Base-by-base conservation (phyloP, 1,284 basidiomycete genomes). In the Stereum hirsutum region DNA sequence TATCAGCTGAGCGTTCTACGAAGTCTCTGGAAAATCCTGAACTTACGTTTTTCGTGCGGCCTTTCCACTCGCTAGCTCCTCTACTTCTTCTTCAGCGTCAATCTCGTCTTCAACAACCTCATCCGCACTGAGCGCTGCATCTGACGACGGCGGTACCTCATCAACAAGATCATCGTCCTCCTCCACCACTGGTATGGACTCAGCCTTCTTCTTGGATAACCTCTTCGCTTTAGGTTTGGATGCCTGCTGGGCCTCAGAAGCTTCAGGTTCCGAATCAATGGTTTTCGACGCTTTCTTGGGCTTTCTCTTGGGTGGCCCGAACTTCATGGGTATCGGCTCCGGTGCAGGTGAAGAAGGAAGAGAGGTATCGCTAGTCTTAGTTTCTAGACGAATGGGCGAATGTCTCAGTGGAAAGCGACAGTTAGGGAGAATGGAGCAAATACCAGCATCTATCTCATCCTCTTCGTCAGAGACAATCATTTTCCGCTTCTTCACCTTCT, bases 31-130 rank as follows among this genome's bases (percentile, higher is more conserved):
- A 28, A 31, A 17, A 39, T n/a, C 19, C 15, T 31, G 25, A 28
- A 47, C 73, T 47, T 51, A 87, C 87, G 70, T 79, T 56, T 86
- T 85, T 0, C 78, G 75, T 2, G 74, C 74, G 12, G 53, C 69
- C 26, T 69, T 73, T 19, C 68, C n/a, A n/a, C n/a, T n/a, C n/a
- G n/a, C n/a, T n/a, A n/a, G n/a, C n/a, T n/a, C n/a, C n/a, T n/a
- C n/a, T n/a, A n/a, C 70, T 15, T 70, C 72, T 17, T 72, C 72
- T 0, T 64, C 68, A 5, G 33, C 41, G 4, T 72, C 70, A 5
- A 60, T 58, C 58, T 78, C 72, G 1, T 38, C 36, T 12, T 72
- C 71, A 5, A 59, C 59, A 57, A 78, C 73, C 17, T 72, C 75
- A 53, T 81, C 79, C 15, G 15, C 33, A n/a, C 15, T 19, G 35